Base-by-base conservation (phyloP, 1,284 basidiomycete species). In the Sphaerobolus stellatus region DNA sequence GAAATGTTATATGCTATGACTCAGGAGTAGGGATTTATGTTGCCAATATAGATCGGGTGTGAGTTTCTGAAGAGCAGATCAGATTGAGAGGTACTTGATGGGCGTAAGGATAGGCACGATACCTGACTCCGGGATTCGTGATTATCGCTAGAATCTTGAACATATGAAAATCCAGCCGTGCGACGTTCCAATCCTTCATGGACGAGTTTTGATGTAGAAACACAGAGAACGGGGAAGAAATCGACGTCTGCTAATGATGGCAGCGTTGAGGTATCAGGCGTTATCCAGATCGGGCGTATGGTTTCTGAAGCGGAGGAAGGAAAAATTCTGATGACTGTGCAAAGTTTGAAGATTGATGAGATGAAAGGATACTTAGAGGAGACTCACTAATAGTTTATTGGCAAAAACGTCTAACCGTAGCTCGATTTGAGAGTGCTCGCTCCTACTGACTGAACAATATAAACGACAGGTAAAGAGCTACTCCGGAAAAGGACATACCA, bases 101-200 rank as follows among this genome's bases (percentile, higher is more conserved):
- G 33, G 31, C 27, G 11, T 40, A 29, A 47, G 27, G 41, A n/a
- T n/a, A 20, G 22, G 38, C 29, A 45, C 28, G 7, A 34, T 41
- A 88, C 88, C 81, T 81, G 80, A 36, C 88, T 82, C 92, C 92
- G 94, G 7, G 87, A 73, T 66, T 94, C 92, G 63, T 94, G 91
- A 63, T 94, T 92, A 63, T 94, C 92, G 0, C 92, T 93, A 0
- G 89, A 90, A 2, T 93, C 93, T 68, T 95, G 92, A 7, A 95
- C 81, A 63, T 95, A 95, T 4, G 81, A 74, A 64, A 83, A 94
- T 0, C 87, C 88, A 16, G 71, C 71, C 13, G 74, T 63, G 1
- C 86, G 78, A 34, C 88, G 74, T 58, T 86, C 81, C 1, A 78
- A 49, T 2, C 81, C 82, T 2, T 83, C 80, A 14, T 74, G 65